These are phyloP conservation scores for Pichia sp. DNA, from an alignment of 1,139 yeast genomes.

Conservation along the genomic window DNA sequence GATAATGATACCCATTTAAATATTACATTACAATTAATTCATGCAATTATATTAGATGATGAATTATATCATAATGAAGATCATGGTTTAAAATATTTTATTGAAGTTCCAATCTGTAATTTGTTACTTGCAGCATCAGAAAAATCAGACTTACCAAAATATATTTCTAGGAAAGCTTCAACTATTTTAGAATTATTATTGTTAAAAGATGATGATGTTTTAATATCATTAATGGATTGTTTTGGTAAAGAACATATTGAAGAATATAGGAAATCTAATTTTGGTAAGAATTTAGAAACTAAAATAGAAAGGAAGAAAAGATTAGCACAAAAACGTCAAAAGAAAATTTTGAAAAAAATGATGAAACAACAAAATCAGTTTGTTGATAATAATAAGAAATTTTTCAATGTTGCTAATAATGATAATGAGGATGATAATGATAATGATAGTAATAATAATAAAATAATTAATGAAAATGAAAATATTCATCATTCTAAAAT, in stretches of 20 bases:
- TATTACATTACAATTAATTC: slow-evolving; percentile 57
- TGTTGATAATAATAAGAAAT: slow-evolving; percentile 39
- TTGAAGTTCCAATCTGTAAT: slow-evolving; percentile 50
- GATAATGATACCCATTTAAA: slow-evolving; percentile 42
- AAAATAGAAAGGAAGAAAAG: slow-evolving; percentile 63
- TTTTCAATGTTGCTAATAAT: too few species aligned
- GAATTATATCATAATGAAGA: slow-evolving; percentile 33
- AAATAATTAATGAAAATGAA: neutral
- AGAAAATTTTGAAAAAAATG: slow-evolving; percentile 68
- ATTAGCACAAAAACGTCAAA: slow-evolving; percentile 65
- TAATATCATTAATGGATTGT: slow-evolving; percentile 45
- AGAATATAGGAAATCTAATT: slow-evolving; percentile 47
- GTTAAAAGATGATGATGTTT: slow-evolving; percentile 39
- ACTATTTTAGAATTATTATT: slow-evolving; percentile 44
- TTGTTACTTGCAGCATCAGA: slow-evolving; percentile 44
- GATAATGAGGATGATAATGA: slow-evolving; percentile 6
- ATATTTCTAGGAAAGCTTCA: slow-evolving; percentile 48
- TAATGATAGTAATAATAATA: neutral
- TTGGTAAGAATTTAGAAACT: slow-evolving; percentile 45
- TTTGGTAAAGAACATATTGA: slow-evolving; percentile 52
- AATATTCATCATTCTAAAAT: too few species aligned
- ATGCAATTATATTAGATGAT: slow-evolving; percentile 56
- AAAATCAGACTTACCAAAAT: slow-evolving; percentile 41
- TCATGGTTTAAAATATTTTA: slow-evolving; percentile 38
- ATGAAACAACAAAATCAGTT: slow-evolving; percentile 71